These are phyloP conservation scores for Rhododendron henanense DNA, from an alignment of 148 eudicot species.

Conservation along the genomic window DNA sequence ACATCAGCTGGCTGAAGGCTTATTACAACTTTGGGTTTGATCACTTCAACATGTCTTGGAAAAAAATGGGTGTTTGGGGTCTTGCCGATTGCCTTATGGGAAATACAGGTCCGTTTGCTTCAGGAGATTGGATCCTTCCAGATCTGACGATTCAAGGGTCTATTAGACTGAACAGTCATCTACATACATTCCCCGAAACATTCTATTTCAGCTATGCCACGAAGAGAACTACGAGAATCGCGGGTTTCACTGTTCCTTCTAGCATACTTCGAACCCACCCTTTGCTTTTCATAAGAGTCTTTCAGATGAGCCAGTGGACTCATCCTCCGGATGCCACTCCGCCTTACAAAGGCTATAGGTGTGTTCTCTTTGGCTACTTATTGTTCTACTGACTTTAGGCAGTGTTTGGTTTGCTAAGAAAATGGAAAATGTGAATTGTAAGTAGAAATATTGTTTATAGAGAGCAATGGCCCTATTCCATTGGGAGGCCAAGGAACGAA, in stretches of 20 bases:
- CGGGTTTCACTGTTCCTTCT: slow-evolving; percentile 70
- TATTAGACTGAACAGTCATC: slow-evolving; percentile 51
- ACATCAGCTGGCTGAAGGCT: slow-evolving; percentile 64
- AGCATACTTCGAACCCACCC: slow-evolving; percentile 71
- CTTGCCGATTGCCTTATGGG: slow-evolving; percentile 69
- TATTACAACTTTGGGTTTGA: slow-evolving; percentile 89
- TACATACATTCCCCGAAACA: slow-evolving; percentile 75
- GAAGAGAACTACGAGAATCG: slow-evolving; percentile 57
- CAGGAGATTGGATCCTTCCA: slow-evolving; percentile 95
- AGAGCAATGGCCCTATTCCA: not conserved
- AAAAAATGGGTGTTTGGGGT: slow-evolving; percentile 64
- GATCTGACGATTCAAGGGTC: slow-evolving; percentile 87
- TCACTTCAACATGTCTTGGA: slow-evolving; percentile 87
- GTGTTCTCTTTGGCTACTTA: not conserved
- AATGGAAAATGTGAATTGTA: not conserved
- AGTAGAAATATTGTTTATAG: not conserved
- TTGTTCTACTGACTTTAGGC: not conserved
- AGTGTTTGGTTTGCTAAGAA: not conserved
- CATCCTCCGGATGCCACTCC: slow-evolving; percentile 73
- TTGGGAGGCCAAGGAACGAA: not conserved
- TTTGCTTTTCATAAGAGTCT: slow-evolving; percentile 69
- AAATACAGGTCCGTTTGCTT: slow-evolving; percentile 75
- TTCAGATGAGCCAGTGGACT: slow-evolving; percentile 92
- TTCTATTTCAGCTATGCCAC: slow-evolving; percentile 96
- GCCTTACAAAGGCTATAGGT: slow-evolving; percentile 92